Conservation (phyloP, 2,329 filamentous ascomycete genomes). For the Fusarium cicatricum region DNA sequence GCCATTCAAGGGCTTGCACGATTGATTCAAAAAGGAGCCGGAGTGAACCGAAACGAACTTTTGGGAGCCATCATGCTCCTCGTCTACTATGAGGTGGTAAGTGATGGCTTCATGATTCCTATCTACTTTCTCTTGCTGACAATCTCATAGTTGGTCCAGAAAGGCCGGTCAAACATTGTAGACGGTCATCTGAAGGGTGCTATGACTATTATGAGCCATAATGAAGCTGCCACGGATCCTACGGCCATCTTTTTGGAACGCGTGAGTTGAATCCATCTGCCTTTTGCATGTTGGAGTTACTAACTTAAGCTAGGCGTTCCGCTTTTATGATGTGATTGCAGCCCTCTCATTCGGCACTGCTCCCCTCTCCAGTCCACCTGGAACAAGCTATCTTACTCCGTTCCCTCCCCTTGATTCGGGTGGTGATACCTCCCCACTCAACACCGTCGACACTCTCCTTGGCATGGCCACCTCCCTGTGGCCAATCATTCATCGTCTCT, state of each 20-base stretch:
- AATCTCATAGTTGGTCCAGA: constrained; percentile 63
- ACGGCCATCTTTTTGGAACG: constrained; percentile 67
- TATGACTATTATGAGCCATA: constrained; percentile 66
- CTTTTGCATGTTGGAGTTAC: neutral
- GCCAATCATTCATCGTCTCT: constrained; percentile 69
- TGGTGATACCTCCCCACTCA: constrained; percentile 55
- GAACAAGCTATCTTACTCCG: constrained; percentile 56
- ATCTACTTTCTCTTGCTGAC: constrained; percentile 9
- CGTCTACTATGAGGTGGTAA: constrained; percentile 70
- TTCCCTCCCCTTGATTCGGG: constrained; percentile 57
- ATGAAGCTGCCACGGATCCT: constrained; percentile 54
- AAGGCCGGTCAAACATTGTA: constrained; percentile 66
- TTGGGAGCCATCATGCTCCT: constrained; percentile 68
- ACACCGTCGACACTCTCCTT: constrained; percentile 65
- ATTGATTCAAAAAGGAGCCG: constrained; percentile 62
- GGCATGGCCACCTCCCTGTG: constrained; percentile 69
- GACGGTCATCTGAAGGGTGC: constrained; percentile 69
- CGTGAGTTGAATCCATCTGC: constrained; percentile 47
- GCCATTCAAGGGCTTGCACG: constrained; percentile 66
- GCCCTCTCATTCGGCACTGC: constrained; percentile 68
- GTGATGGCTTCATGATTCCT: constrained; percentile 37
- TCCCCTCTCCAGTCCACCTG: constrained; percentile 61
- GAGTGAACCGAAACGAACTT: constrained; percentile 63
- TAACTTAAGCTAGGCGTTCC: constrained; percentile 59
- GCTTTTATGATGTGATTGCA: constrained; percentile 72